A percentile compares a stretch with the other conserved stretches of the same genome.
phyloP scores from a whole-genome alignment of 2,329 filamentous ascomycete genomes.

The Acrocalymma vagum region DNA sequence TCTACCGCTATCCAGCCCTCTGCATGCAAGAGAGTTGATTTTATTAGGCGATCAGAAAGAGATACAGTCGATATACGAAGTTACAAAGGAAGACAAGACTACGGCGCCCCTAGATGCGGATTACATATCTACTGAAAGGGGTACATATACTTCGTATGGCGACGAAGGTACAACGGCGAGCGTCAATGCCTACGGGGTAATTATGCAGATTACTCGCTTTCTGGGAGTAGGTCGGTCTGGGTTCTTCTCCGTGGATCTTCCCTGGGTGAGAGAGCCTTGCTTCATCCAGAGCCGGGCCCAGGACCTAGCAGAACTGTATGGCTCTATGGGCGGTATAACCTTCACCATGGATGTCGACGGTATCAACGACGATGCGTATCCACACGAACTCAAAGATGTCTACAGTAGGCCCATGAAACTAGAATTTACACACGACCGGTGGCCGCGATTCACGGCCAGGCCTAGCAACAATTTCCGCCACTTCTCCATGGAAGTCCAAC shows the following conservation, averaged over 20 bases:
- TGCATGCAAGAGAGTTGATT: too few species aligned
- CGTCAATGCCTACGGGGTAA: slow-evolving; percentile 5
- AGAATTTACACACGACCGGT: slow-evolving; percentile 8
- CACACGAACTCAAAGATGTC: neutral
- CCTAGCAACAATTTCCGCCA: too few species aligned
- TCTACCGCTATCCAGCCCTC: too few species aligned
- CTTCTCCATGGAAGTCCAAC: too few species aligned
- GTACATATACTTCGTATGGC: slow-evolving; percentile 10
- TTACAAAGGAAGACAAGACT: too few species aligned
- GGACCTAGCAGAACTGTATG: slow-evolving; percentile 1
- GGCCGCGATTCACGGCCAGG: slow-evolving; percentile 5
- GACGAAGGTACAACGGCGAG: slow-evolving; percentile 8
- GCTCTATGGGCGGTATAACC: too few species aligned
- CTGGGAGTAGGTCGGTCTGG: slow-evolving; percentile 7
- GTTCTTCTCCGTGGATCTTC: slow-evolving; percentile 6
- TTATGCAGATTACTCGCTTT: slow-evolving; percentile 11
- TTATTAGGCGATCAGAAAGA: too few species aligned
- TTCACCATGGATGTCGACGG: too few species aligned
- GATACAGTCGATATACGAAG: too few species aligned
- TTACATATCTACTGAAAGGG: too few species aligned
- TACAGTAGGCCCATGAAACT: neutral
- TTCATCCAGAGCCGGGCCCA: slow-evolving; percentile 1
- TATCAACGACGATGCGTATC: too few species aligned
- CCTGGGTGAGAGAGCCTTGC: slow-evolving; percentile 1
- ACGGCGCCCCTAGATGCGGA: too few species aligned